Percentiles rank a stretch among this genome's conserved stretches.
These are phyloP conservation scores for Paramecium pentaurelia DNA, from an alignment of 73 alveolate genomes.

Conservation along the genomic window DNA sequence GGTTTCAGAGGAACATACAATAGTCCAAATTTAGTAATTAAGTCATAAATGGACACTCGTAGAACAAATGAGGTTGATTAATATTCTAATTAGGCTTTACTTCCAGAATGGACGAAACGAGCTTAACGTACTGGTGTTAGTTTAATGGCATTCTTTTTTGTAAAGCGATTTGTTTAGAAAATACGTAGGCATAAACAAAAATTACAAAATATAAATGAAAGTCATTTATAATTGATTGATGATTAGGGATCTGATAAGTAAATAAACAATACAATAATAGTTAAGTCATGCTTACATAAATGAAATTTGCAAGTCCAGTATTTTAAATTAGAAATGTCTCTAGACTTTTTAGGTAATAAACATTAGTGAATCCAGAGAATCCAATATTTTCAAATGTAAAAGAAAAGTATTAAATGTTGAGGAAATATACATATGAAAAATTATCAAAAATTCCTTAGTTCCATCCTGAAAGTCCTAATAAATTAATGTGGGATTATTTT, in stretches of 20 bases:
- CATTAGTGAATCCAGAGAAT: background rate
- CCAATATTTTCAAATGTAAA: background rate
- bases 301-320: constrained; percentile 22
- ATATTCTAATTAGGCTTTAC: background rate
- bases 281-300: background rate
- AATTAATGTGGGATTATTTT: background rate
- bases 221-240: background rate
- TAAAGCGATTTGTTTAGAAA: background rate
- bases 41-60: background rate
- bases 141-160: background rate
- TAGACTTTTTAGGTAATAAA: background rate
- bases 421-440: background rate
- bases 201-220: background rate
- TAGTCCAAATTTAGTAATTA: background rate
- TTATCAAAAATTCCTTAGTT: background rate
- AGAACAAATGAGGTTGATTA: background rate
- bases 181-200: background rate
- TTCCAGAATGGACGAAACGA: background rate
- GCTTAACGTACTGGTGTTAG: constrained; percentile 1
- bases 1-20: constrained; percentile 2
- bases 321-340: background rate
- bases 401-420: background rate
- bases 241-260: constrained; percentile 20
- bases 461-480: background rate
- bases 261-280: background rate